phyloP scores from a whole-genome alignment of 768 basidiomycete species.

The Mycena polygramma region DNA sequence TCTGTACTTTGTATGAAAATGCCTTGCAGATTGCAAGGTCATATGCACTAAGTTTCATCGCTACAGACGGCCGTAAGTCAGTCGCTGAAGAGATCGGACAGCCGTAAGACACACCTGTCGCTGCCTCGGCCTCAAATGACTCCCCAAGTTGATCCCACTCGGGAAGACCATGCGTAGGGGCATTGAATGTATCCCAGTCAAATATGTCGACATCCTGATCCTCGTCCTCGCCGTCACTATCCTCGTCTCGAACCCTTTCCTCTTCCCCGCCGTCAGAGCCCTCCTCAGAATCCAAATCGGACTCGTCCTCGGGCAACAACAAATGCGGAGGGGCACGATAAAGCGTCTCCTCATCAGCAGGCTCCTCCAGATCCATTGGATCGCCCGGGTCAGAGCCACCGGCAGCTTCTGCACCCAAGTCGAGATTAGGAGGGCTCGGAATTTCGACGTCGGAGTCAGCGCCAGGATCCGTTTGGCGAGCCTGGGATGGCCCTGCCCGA shows the following conservation, averaged over 20 bases:
- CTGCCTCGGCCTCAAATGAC: slow-evolving; percentile 4
- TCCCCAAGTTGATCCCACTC: slow-evolving; percentile 1
- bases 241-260: not conserved
- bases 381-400: too few relatives aligned
- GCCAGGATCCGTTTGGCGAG: too few relatives aligned
- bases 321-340: not conserved
- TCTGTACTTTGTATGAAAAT: slow-evolving; percentile 39
- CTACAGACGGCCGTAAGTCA: not conserved
- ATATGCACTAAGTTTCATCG: slow-evolving; percentile 35
- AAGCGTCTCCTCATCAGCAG: too few relatives aligned
- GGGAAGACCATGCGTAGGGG: not conserved
- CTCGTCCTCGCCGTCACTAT: slow-evolving; percentile 2
- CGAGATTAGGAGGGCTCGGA: too few relatives aligned
- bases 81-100: slow-evolving; percentile 17
- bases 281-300: slow-evolving; percentile 1
- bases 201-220: slow-evolving; percentile 13
- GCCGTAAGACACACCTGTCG: not conserved
- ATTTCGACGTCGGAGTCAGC: too few relatives aligned
- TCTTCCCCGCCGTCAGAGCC: not conserved
- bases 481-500: too few relatives aligned
- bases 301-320: too few relatives aligned
- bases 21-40: slow-evolving; percentile 40
- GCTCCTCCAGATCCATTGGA: too few relatives aligned
- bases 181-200: slow-evolving; percentile 10
- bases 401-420: too few relatives aligned